A percentile compares a stretch with the other conserved stretches of the same genome.
phyloP scores from a whole-genome alignment of 768 basidiomycete species.

The Nevesoporus exiguus region DNA sequence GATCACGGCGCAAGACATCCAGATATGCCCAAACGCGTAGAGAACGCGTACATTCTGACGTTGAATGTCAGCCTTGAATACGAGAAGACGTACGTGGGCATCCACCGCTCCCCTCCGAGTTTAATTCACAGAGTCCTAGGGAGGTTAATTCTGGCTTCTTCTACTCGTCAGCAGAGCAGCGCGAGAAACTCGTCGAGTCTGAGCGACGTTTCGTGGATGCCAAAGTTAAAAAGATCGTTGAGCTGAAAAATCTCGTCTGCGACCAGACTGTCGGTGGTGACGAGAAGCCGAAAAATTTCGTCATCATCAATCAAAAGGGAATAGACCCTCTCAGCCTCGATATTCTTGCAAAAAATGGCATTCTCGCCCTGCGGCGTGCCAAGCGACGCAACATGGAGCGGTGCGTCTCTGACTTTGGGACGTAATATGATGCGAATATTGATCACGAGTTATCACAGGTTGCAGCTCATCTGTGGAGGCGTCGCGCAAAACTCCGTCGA shows the following conservation, averaged over 20 bases:
- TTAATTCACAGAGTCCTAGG: conserved; percentile 41
- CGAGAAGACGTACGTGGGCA: conserved; percentile 87
- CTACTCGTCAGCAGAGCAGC: conserved; percentile 97
- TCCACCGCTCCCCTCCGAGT: conserved; percentile 16
- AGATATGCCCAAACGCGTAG: conserved; percentile 98
- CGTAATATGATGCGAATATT: conserved; percentile 31
- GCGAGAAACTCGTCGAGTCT: conserved; percentile 97
- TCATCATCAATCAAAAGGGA: conserved; percentile 97
- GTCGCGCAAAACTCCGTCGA: conserved; percentile 97
- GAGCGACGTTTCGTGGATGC: conserved; percentile 92
- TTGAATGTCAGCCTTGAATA: conserved; percentile 98
- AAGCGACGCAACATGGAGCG: conserved; percentile 99
- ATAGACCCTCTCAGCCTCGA: conserved; percentile 97
- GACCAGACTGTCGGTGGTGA: conserved; percentile 85
- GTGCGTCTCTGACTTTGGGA: conserved; percentile 39
- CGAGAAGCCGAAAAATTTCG: conserved; percentile 83
- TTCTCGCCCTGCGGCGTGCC: conserved; percentile 88
- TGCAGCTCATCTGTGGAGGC: conserved; percentile 94
- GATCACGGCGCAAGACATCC: conserved; percentile 98
- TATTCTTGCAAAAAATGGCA: conserved; percentile 94
- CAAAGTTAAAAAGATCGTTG: conserved; percentile 93
- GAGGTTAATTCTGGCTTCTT: conserved; percentile 99
- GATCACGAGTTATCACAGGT: conserved; percentile 39
- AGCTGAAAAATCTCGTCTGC: conserved; percentile 94
- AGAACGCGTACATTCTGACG: conserved; percentile 93